phyloP scores from a whole-genome alignment of 2,329 filamentous ascomycete genomes.

The Alternaria burnsii region DNA sequence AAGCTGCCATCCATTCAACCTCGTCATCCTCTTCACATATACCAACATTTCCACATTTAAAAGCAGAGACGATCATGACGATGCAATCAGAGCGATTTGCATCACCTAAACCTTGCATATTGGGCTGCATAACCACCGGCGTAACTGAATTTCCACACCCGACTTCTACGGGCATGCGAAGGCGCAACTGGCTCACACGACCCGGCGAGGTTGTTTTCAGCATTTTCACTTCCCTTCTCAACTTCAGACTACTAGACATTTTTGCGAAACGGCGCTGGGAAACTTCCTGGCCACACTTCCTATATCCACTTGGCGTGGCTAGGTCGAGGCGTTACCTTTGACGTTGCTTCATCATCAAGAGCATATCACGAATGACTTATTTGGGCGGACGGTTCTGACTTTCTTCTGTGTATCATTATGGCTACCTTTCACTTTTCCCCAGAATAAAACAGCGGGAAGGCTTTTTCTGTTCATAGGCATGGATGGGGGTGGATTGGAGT shows the following conservation, averaged over 20 bases:
- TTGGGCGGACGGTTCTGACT: conserved; percentile 27
- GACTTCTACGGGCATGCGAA: conserved; percentile 33
- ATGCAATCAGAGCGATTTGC: conserved; percentile 44
- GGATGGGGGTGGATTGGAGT: conserved; percentile 15
- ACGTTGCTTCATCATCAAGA: conserved; percentile 19
- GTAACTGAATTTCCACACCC: conserved; percentile 32
- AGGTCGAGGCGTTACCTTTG: conserved; percentile 17
- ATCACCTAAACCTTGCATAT: conserved; percentile 42
- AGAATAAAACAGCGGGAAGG: background rate
- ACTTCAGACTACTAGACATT: conserved; percentile 31
- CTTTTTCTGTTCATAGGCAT: conserved; percentile 16
- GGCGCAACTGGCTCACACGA: conserved; percentile 43
- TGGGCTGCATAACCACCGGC: conserved; percentile 46
- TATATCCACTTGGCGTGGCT: conserved; percentile 24
- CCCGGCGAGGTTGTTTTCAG: conserved; percentile 37
- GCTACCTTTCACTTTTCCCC: conserved; percentile 19
- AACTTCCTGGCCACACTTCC: conserved; percentile 23
- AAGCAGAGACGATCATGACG: conserved; percentile 43
- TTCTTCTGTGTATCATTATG: conserved; percentile 25
- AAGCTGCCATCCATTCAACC: conserved; percentile 6
- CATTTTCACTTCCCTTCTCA: conserved; percentile 14
- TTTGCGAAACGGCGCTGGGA: conserved; percentile 31
- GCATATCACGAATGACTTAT: conserved; percentile 30
- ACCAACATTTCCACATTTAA: conserved; percentile 16
- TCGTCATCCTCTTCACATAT: background rate